Conservation (phyloP, 805 yeast genomes). For the Schwanniomyces polymorphus region DNA sequence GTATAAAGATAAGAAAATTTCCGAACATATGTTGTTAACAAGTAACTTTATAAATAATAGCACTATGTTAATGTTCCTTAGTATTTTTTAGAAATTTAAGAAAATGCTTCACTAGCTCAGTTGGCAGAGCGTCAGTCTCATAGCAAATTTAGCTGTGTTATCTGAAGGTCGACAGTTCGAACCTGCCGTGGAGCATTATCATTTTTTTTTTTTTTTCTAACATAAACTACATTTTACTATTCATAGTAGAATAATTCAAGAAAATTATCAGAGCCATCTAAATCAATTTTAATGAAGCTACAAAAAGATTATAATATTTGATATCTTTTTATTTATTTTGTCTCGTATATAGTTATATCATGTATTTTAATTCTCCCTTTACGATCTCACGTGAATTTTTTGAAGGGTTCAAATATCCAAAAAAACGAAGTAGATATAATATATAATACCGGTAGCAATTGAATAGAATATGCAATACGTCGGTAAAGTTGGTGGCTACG, state of each 20-base stretch:
- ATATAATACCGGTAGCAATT: neutral
- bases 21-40: too few relatives aligned
- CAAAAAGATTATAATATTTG: too few relatives aligned
- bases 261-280: neutral
- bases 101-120: constrained; percentile 21
- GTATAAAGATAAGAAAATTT: too few relatives aligned
- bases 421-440: neutral
- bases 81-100: neutral
- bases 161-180: constrained; percentile 51
- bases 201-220: constrained; percentile 18
- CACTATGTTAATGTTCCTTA: too few relatives aligned
- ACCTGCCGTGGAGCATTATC: constrained; percentile 46
- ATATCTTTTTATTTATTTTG: too few relatives aligned
- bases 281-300: too few relatives aligned
- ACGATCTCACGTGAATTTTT: neutral
- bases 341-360: too few relatives aligned
- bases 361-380: too few relatives aligned
- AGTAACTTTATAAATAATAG: too few relatives aligned
- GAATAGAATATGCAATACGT: constrained; percentile 79
- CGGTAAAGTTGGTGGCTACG: constrained; percentile 92
- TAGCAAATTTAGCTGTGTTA: constrained; percentile 23
- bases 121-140: constrained; percentile 26
- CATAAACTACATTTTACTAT: too few relatives aligned
- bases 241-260: too few relatives aligned
- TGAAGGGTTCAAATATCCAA: neutral